Percentiles rank a stretch among this genome's conserved stretches.
Conservation (phyloP, 2,329 filamentous ascomycete genomes). For the Talaromyces sp. region DNA sequence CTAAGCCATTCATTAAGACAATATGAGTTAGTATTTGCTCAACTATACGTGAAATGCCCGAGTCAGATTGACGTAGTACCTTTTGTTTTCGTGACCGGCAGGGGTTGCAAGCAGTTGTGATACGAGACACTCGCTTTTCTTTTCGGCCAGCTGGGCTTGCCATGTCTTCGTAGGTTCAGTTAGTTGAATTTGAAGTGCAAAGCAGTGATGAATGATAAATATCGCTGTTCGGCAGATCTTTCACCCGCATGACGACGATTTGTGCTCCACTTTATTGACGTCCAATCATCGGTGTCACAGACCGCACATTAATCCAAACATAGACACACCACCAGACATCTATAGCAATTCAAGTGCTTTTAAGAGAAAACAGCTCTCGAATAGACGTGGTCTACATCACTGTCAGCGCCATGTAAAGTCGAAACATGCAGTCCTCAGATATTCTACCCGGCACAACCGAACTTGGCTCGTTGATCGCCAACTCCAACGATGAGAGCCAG, state of each 20-base stretch:
- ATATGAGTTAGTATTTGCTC: slow-evolving; percentile 1
- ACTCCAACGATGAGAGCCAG: slow-evolving; percentile 43
- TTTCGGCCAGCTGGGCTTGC: background rate
- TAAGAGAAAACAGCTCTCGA: background rate
- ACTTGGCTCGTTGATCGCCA: slow-evolving; percentile 40
- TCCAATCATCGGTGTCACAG: background rate
- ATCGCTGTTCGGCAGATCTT: background rate
- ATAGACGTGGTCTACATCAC: background rate
- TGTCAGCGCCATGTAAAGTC: slow-evolving; percentile 15
- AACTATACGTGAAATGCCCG: background rate
- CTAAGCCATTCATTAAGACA: slow-evolving; percentile 17
- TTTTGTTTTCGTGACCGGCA: slow-evolving; percentile 42
- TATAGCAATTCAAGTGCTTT: too few relatives aligned
- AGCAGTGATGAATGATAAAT: background rate
- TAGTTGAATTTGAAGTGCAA: background rate
- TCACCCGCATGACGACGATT: background rate
- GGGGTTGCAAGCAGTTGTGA: slow-evolving; percentile 38
- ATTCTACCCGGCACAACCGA: slow-evolving; percentile 27
- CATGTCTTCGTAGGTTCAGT: background rate
- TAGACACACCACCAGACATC: background rate
- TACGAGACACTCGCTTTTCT: slow-evolving; percentile 28
- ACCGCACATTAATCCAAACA: background rate
- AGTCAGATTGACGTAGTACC: slow-evolving; percentile 19
- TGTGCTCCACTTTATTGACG: background rate
- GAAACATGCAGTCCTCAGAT: slow-evolving; percentile 25